Base-by-base conservation (phyloP, 495 filamentous ascomycete genomes). In the Podospora pseudoanserina region DNA sequence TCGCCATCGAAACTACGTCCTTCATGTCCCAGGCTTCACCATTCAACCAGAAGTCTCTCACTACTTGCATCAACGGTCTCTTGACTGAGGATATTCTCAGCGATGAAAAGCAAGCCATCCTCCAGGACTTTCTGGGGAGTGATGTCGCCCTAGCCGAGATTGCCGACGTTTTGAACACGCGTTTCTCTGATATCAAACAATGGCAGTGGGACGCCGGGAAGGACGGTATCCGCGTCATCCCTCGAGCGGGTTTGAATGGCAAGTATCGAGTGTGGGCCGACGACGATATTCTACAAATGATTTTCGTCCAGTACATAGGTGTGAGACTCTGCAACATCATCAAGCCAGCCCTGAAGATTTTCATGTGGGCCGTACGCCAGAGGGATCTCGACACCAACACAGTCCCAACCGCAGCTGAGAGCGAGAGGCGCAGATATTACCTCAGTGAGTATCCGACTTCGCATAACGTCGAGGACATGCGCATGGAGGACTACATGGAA, bases 261-360 rank as follows among this genome's bases (percentile, higher is more conserved):
- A 89, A 89, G 70, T 90, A 90, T 68, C 83, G 86, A 0, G 81
- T 91, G 18, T 87, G 82, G 77, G 87, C 89, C 84, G 88, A 91
- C 67, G 88, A 90, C 68, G 89, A 91, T 67, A 79, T 91, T 34
- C 76, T 90, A 11, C 87, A 91, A 63, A 83, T 85, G 20, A 83
- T 91, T 16, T 83, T 91, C 67, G 78, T 91, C 32, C 86, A 91
- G 63, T 88, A 86, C 65, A 82, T 91, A 30, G 88, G 89, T 18
- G 75, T 86, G 30, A 80, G 78, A 39, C 87, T 86, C 82, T 81
- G 84, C 34, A 83, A 85, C 20, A 70, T 81, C 5, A 77, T 90
- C 66, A 85, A 86, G 30, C 23, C 56, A 4, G 75, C 72, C 0
- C 82, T 89, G 30, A 75, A 70, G 26, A 15, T 6, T 1, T 77